Evolutionary conservation across 192 early-diverging fungal genomes (phyloP).

Genomic region (Podila epigama): DNA sequence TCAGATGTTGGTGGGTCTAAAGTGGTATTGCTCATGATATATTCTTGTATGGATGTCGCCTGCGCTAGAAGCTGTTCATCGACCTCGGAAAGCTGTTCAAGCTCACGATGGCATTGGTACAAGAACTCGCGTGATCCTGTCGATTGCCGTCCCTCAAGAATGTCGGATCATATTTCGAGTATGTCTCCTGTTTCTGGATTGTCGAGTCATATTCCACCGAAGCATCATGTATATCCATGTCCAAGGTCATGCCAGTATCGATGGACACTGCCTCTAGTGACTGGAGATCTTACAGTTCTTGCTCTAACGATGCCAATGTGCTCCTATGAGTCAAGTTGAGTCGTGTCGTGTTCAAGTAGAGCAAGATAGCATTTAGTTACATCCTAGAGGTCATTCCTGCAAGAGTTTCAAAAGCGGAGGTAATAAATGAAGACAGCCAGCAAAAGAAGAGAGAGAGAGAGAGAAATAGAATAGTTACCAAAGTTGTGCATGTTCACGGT

Average conservation of each 20-base stretch:
- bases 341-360: neutral
- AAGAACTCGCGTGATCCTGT: neutral
- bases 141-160: neutral
- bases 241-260: slow-evolving; percentile 9
- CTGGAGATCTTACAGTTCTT: slow-evolving; percentile 28
- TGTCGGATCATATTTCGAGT: slow-evolving; percentile 9
- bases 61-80: slow-evolving; percentile 5
- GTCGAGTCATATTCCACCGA: slow-evolving; percentile 33
- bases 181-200: slow-evolving; percentile 5
- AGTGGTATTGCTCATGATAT: neutral
- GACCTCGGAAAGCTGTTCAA: slow-evolving; percentile 10
- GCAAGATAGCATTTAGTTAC: neutral
- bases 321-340: neutral
- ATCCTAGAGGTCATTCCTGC: no score
- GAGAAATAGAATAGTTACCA: slow-evolving; percentile 8
- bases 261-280: slow-evolving; percentile 9
- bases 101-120: slow-evolving; percentile 21
- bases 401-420: no score
- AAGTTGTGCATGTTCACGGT: slow-evolving; percentile 29
- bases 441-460: no score
- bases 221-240: slow-evolving; percentile 26
- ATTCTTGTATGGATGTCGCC: neutral
- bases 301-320: slow-evolving; percentile 21
- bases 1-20: neutral
- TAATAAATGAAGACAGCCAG: no score